Evolutionary conservation across 805 yeast species (phyloP), one percentile per base, ranked within the genome.

Genomic region (Vanderwaltozyma verrucispora): DNA sequence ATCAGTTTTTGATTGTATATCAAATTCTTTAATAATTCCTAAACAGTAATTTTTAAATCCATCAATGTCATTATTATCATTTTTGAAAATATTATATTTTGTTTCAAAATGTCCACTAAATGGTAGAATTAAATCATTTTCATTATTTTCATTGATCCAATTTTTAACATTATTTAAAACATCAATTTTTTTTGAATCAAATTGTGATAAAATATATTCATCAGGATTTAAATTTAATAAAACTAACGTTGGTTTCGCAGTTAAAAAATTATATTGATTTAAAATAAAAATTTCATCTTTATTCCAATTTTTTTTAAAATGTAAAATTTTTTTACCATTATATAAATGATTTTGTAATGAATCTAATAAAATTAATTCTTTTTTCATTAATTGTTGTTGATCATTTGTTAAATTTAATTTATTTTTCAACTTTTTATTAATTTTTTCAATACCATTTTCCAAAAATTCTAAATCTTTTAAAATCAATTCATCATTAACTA

Each of bases 181-280:
- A 54, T 72, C 73, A 55, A 77, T 76, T 41, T 60, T 52, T 46
- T 71, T 67, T 10, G 23, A 17, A 23, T 33, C 32, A 33, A 32
- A 4, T 27, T 33, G 31, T 16, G 34, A 35, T 28, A 65, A 50
- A 12, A 73, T 57, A 54, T 72, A 86, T 54, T 86, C 95, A 33
- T 68, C 70, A 47, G 77, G 79, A 36, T 77, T 77, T 15, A 84
- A 77, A 51, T 87, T 87, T 42, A 85, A 68, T 33, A 87, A 57
- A 44, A 79, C 78, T 13, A 86, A 74, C 2, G 88, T 76, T n/a
- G 96, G 96, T 54, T 87, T 87, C 3, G 95, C 87, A 1, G 95
- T 86, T 35, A 87, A 61, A 35, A 87, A 72, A 49, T 76, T 79
- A 65, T 83, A 74, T 27, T 72, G 68, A 60, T 83, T 84, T 38